Conservation (phyloP, 257 asterid genomes). For the Hygrophila difformis region DNA sequence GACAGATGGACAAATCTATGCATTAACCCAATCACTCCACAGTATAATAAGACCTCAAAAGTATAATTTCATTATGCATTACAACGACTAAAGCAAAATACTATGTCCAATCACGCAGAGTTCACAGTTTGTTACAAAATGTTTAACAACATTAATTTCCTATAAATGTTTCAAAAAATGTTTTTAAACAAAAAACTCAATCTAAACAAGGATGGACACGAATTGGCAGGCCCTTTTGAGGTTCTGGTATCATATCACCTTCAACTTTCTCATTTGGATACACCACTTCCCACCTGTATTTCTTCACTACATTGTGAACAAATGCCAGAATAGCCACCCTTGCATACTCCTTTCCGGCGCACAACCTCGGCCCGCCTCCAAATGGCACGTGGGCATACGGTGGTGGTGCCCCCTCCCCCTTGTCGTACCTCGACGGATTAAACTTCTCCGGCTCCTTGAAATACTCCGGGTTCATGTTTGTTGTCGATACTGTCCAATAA, state of each 20-base stretch:
- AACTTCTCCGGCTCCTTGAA: conserved; percentile 37
- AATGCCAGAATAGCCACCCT: conserved; percentile 39
- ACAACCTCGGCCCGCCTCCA: conserved; percentile 58
- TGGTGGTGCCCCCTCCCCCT: conserved; percentile 17
- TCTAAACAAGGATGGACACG: conserved; percentile 24
- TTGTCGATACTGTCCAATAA: conserved; percentile 47
- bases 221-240: conserved; percentile 45
- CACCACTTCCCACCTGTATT: conserved; percentile 39
- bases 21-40: too few relatives aligned
- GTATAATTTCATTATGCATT: too few relatives aligned
- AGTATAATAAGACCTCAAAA: too few relatives aligned
- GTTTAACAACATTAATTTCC: too few relatives aligned
- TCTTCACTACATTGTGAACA: conserved; percentile 35
- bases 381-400: conserved; percentile 44
- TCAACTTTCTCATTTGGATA: conserved; percentile 37
- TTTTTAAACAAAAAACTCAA: too few relatives aligned
- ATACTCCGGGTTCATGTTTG: conserved; percentile 36
- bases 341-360: conserved; percentile 63
- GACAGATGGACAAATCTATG: too few relatives aligned
- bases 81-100: too few relatives aligned
- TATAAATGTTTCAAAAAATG: too few relatives aligned
- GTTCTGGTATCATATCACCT: conserved; percentile 67
- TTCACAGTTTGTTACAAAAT: too few relatives aligned
- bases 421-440: conserved; percentile 42
- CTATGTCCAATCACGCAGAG: too few relatives aligned